A percentile compares a stretch with the other conserved stretches of the same genome.
These are phyloP conservation scores for Metarhizium album DNA, from an alignment of 2,329 filamentous ascomycete genomes.

Conservation along the genomic window DNA sequence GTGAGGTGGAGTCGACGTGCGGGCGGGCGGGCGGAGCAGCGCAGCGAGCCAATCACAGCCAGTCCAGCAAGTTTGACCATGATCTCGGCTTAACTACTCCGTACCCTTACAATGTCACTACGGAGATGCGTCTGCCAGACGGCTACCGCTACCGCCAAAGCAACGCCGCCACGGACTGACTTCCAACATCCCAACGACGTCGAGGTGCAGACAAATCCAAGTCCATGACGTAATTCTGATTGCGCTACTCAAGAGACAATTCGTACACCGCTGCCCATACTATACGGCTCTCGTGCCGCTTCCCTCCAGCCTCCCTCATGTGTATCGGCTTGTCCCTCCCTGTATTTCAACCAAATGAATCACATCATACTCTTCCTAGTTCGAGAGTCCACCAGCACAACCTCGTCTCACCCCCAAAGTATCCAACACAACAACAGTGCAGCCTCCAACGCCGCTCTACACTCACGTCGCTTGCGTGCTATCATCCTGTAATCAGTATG, in stretches of 20 bases:
- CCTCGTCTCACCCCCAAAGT: not conserved
- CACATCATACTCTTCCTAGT: not conserved
- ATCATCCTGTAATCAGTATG: not conserved
- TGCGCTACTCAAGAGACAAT: not conserved
- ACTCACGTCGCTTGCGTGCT: not conserved
- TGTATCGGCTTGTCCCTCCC: not conserved
- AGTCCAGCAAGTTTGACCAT: too few species aligned
- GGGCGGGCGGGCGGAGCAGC: too few species aligned
- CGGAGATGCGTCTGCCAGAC: too few species aligned
- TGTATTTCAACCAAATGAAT: not conserved
- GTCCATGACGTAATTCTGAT: not conserved
- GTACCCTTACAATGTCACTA: too few species aligned
- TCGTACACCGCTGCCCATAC: not conserved
- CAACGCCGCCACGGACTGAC: too few species aligned
- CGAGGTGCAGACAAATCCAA: too few species aligned
- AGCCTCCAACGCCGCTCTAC: slow-evolving; percentile 3
- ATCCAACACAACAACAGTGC: slow-evolving; percentile 1
- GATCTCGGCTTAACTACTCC: too few species aligned
- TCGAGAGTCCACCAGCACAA: not conserved
- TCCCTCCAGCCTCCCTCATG: not conserved
- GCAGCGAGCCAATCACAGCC: too few species aligned
- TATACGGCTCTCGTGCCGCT: not conserved
- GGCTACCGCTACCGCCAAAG: too few species aligned
- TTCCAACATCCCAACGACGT: too few species aligned
- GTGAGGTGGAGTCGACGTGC: too few species aligned